A percentile compares a stretch with the other conserved stretches of the same genome.
phyloP scores from a whole-genome alignment of 768 basidiomycete genomes.

The Scleroderma bovista region DNA sequence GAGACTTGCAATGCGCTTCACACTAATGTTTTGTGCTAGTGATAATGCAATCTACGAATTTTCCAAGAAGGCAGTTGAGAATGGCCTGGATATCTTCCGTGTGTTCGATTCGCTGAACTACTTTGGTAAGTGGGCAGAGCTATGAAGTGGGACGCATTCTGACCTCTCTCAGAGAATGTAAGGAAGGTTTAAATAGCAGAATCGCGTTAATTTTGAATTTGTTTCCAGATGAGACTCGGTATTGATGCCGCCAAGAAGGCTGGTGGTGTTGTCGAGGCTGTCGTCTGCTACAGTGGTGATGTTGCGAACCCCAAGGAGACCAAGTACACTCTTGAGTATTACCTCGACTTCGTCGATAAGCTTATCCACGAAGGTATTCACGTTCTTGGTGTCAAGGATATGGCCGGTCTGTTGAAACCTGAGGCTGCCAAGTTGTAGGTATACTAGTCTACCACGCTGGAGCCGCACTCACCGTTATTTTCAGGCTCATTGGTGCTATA shows the following conservation, averaged over 20 bases:
- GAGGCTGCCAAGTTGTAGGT: slow-evolving; percentile 85
- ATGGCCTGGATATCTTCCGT: slow-evolving; percentile 98
- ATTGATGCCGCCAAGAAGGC: slow-evolving; percentile 99
- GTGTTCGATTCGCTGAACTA: slow-evolving; percentile 99
- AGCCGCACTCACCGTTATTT: slow-evolving; percentile 4
- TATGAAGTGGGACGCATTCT: neutral
- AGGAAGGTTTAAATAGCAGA: slow-evolving; percentile 14
- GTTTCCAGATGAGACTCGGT: slow-evolving; percentile 82
- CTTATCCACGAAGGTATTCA: slow-evolving; percentile 94
- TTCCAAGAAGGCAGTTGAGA: slow-evolving; percentile 99
- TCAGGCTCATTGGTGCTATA: slow-evolving; percentile 88
- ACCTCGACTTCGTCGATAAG: slow-evolving; percentile 91
- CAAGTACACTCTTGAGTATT: slow-evolving; percentile 97
- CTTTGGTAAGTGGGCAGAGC: slow-evolving; percentile 56
- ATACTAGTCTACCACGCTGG: neutral
- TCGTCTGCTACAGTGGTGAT: slow-evolving; percentile 98
- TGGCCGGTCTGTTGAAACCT: slow-evolving; percentile 96
- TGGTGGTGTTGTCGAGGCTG: slow-evolving; percentile 95
- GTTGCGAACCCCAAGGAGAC: slow-evolving; percentile 91
- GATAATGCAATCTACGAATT: slow-evolving; percentile 99
- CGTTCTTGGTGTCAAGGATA: slow-evolving; percentile 96
- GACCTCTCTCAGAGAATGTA: slow-evolving; percentile 57
- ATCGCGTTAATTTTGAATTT: slow-evolving; percentile 9
- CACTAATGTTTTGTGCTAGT: slow-evolving; percentile 32
- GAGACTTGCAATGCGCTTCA: neutral